Percentiles rank a stretch among this genome's conserved stretches.
Evolutionary conservation across 495 filamentous ascomycete species (phyloP).

Genomic region (Thermochaetoides thermophila): DNA sequence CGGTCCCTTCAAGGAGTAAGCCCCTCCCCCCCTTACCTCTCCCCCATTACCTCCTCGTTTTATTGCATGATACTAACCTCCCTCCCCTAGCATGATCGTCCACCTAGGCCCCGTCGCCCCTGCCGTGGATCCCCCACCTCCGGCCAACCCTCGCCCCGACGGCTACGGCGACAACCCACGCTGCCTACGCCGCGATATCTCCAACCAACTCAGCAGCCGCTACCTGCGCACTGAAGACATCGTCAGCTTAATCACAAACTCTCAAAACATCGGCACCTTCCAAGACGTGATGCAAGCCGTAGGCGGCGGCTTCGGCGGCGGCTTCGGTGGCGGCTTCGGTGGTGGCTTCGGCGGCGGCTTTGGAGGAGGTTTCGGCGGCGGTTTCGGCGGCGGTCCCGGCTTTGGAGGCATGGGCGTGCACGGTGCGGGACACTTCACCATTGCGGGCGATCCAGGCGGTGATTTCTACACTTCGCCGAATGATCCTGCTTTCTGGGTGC

Average conservation of each 20-base stretch:
- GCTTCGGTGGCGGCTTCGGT: neutral
- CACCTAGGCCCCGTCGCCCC: conserved; percentile 37
- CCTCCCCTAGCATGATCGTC: conserved; percentile 26
- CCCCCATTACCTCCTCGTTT: neutral
- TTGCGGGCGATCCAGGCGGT: conserved; percentile 25
- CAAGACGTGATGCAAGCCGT: conserved; percentile 27
- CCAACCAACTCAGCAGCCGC: conserved; percentile 27
- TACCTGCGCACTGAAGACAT: conserved; percentile 36
- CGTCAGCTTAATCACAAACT: conserved; percentile 29
- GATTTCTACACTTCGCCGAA: conserved; percentile 44
- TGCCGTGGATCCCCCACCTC: conserved; percentile 21
- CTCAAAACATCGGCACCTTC: conserved; percentile 29
- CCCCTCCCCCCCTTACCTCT: neutral
- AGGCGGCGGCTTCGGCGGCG: conserved; percentile 2
- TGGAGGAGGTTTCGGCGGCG: neutral
- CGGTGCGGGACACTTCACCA: conserved; percentile 27
- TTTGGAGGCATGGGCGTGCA: conserved; percentile 27
- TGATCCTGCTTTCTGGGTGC: conserved; percentile 53
- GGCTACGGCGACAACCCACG: conserved; percentile 40
- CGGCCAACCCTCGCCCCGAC: conserved; percentile 21
- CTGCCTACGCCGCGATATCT: conserved; percentile 53
- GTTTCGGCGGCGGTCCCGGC: neutral
- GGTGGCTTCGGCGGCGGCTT: neutral
- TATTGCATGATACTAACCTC: neutral
- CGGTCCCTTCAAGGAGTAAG: conserved; percentile 41